Conservation (phyloP, 2,329 filamentous ascomycete species). For the Fusarium nematophilum region DNA sequence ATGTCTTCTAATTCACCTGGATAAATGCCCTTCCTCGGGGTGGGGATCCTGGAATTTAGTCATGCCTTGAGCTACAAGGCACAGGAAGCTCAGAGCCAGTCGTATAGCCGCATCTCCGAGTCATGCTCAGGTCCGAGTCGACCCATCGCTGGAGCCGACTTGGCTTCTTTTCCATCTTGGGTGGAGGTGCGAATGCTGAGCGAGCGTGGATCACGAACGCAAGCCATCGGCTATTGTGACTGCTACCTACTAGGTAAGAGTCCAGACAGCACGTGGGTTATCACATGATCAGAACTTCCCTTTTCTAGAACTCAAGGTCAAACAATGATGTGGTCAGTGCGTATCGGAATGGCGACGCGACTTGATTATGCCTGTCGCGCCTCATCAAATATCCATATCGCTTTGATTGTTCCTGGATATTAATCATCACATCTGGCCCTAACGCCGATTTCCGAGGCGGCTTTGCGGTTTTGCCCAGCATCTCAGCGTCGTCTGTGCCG, state of each 20-base stretch:
- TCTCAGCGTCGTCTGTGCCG: slow-evolving; percentile 15
- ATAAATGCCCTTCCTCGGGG: not conserved
- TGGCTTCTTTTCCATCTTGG: slow-evolving; percentile 8
- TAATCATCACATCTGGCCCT: not conserved
- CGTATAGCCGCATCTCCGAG: slow-evolving; percentile 22
- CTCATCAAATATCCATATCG: slow-evolving; percentile 19
- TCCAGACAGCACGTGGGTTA: not conserved
- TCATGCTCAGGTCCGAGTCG: slow-evolving; percentile 28
- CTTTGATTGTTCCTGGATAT: slow-evolving; percentile 3
- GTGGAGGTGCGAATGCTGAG: not conserved
- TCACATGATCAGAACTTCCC: slow-evolving; percentile 14
- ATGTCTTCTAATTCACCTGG: not conserved
- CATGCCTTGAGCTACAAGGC: slow-evolving; percentile 24
- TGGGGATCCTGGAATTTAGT: slow-evolving; percentile 14
- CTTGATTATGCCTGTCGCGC: slow-evolving; percentile 24
- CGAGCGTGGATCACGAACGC: not conserved
- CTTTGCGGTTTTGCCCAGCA: not conserved
- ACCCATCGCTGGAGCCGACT: slow-evolving; percentile 30
- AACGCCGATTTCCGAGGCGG: slow-evolving; percentile 9
- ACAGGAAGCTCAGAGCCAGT: slow-evolving; percentile 28
- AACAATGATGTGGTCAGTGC: too few relatives aligned
- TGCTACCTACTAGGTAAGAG: too few relatives aligned
- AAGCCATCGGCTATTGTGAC: too few relatives aligned
- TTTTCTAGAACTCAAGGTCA: too few relatives aligned
- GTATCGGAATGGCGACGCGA: slow-evolving; percentile 30